These are phyloP conservation scores for Tylopilus plumbeoviolaceoides DNA, from an alignment of 768 basidiomycete species.

Conservation along the genomic window DNA sequence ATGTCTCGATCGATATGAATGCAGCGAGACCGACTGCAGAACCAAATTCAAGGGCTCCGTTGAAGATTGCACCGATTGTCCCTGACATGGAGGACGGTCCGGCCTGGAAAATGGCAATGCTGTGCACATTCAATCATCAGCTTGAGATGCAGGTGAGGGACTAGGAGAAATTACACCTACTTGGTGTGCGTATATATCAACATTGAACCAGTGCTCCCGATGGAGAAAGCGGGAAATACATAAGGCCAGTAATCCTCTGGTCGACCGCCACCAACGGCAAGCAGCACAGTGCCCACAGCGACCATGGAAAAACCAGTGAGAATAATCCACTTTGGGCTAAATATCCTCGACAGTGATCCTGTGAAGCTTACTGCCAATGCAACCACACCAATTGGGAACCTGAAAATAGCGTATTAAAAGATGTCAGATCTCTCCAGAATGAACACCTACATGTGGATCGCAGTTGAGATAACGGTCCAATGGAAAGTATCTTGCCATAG, in stretches of 20 bases:
- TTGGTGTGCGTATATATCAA: constrained; percentile 46
- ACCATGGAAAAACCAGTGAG: constrained; percentile 38
- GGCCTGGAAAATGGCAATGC: constrained; percentile 48
- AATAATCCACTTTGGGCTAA: constrained; percentile 44
- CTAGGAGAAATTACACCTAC: constrained; percentile 18
- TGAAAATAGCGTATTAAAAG: constrained; percentile 12
- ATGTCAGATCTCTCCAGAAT: not conserved
- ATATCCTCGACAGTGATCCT: constrained; percentile 35
- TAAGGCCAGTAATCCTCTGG: constrained; percentile 43
- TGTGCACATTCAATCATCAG: constrained; percentile 16
- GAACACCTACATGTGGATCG: constrained; percentile 35
- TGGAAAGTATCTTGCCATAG: constrained; percentile 40
- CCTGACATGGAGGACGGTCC: constrained; percentile 48
- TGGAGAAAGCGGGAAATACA: constrained; percentile 46
- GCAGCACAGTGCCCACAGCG: constrained; percentile 36
- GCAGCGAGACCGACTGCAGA: constrained; percentile 49
- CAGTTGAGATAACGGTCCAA: constrained; percentile 39
- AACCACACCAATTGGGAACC: constrained; percentile 40
- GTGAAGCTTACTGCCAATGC: constrained; percentile 36
- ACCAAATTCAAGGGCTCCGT: constrained; percentile 49
- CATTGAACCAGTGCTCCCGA: constrained; percentile 45
- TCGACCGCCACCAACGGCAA: constrained; percentile 39
- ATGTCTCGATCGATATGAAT: constrained; percentile 45
- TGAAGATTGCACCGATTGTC: constrained; percentile 54
- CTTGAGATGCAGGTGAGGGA: not conserved